phyloP scores from a whole-genome alignment of 495 filamentous ascomycete genomes.

The Physcia stellaris region DNA sequence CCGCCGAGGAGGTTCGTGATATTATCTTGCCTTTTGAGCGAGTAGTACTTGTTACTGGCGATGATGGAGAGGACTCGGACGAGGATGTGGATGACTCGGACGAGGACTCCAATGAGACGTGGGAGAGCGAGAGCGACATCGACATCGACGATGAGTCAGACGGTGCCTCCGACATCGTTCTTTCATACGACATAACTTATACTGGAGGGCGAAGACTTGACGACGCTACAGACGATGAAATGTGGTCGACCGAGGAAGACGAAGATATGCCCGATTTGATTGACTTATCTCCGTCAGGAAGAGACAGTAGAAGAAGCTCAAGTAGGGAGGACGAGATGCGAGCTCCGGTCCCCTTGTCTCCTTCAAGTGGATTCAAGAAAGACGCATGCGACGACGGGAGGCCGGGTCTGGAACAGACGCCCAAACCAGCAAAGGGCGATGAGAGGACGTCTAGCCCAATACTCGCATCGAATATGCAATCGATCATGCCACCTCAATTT shows the following conservation, averaged over 20 bases:
- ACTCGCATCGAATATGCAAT: not conserved
- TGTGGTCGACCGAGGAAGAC: constrained; percentile 28
- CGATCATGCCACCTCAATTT: not conserved
- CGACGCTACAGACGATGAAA: constrained; percentile 22
- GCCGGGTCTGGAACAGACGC: not conserved
- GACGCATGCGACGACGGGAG: not conserved
- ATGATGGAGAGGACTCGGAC: constrained; percentile 6
- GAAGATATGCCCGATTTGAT: constrained; percentile 4
- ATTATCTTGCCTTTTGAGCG: constrained; percentile 33
- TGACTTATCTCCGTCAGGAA: constrained; percentile 1
- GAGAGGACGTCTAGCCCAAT: not conserved
- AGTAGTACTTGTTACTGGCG: constrained; percentile 18
- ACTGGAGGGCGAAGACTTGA: constrained; percentile 24
- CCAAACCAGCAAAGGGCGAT: not conserved
- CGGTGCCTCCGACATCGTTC: constrained; percentile 7
- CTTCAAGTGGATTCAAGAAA: too few relatives aligned
- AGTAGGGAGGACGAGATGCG: not conserved
- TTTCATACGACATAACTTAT: constrained; percentile 24
- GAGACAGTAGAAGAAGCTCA: not conserved
- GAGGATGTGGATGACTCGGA: constrained; percentile 9
- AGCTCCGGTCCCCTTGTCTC: too few relatives aligned
- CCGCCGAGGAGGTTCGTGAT: constrained; percentile 30
- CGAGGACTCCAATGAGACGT: constrained; percentile 1
- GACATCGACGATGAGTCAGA: constrained; percentile 19
- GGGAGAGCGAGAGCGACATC: constrained; percentile 3